Conservation (phyloP, 148 eudicot genomes). For the Amaranthus palmeri region DNA sequence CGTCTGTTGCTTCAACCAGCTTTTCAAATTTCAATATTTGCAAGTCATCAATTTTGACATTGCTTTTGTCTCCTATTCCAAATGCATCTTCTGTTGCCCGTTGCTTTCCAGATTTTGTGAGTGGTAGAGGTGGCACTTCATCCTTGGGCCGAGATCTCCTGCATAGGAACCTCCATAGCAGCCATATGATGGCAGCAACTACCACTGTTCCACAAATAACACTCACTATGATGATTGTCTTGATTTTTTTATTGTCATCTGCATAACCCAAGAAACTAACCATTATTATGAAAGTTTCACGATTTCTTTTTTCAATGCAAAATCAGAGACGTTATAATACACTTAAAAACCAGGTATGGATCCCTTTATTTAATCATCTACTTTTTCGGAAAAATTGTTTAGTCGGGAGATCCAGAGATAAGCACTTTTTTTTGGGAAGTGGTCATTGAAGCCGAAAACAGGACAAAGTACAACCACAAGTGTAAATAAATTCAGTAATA, state of each 20-base stretch:
- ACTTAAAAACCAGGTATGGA: slow-evolving; percentile 3
- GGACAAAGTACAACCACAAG: not conserved
- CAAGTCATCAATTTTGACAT: slow-evolving; percentile 20
- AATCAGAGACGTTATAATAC: not conserved
- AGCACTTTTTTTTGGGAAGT: not conserved
- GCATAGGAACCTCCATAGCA: slow-evolving; percentile 15
- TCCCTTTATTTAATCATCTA: not conserved
- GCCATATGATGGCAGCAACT: slow-evolving; percentile 9
- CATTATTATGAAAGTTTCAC: not conserved
- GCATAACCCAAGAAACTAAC: not conserved
- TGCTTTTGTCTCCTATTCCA: slow-evolving; percentile 7
- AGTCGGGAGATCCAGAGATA: not conserved
- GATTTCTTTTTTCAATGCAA: not conserved
- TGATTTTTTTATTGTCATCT: slow-evolving; percentile 18
- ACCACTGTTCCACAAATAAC: slow-evolving; percentile 9
- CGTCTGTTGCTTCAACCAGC: slow-evolving; percentile 27
- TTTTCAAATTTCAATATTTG: slow-evolving; percentile 24
- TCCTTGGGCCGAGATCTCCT: slow-evolving; percentile 7
- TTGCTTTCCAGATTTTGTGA: not conserved
- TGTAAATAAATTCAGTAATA: not conserved
- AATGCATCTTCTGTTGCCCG: not conserved
- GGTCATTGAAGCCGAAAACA: not conserved
- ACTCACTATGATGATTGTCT: slow-evolving; percentile 6
- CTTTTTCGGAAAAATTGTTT: not conserved
- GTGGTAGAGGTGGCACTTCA: not conserved